phyloP scores from a whole-genome alignment of 2,329 filamentous ascomycete species.

The Botrytis fragariae region DNA sequence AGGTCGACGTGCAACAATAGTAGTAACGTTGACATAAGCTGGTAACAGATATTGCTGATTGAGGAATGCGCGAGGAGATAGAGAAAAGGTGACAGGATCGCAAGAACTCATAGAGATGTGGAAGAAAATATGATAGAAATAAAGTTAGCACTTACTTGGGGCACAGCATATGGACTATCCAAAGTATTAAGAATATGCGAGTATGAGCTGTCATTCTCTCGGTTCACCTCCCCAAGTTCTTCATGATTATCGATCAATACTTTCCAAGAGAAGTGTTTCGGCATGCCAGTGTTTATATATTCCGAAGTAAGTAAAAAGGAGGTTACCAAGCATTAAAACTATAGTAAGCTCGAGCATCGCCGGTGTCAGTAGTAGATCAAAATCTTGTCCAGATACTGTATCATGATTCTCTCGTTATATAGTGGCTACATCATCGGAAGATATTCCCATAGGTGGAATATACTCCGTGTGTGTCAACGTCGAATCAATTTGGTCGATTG shows the following conservation, averaged over 20 bases:
- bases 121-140: slow-evolving; percentile 4
- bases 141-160: neutral
- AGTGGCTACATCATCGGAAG: neutral
- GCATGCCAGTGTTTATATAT: neutral
- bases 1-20: neutral
- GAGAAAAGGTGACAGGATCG: neutral
- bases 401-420: neutral
- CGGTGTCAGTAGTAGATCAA: neutral
- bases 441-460: neutral
- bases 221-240: neutral
- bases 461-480: neutral
- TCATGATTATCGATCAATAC: neutral
- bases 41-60: neutral
- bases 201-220: slow-evolving; percentile 10
- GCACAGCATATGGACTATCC: neutral
- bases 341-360: neutral
- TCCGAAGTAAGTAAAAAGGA: neutral
- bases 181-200: slow-evolving; percentile 1
- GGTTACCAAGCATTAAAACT: neutral
- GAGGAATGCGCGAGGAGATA: neutral
- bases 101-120: neutral
- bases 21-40: neutral
- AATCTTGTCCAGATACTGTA: neutral
- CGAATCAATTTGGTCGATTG: neutral
- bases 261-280: neutral